Evolutionary conservation across 306 rosid species (phyloP).

Genomic region (Prunus kanzakura): DNA sequence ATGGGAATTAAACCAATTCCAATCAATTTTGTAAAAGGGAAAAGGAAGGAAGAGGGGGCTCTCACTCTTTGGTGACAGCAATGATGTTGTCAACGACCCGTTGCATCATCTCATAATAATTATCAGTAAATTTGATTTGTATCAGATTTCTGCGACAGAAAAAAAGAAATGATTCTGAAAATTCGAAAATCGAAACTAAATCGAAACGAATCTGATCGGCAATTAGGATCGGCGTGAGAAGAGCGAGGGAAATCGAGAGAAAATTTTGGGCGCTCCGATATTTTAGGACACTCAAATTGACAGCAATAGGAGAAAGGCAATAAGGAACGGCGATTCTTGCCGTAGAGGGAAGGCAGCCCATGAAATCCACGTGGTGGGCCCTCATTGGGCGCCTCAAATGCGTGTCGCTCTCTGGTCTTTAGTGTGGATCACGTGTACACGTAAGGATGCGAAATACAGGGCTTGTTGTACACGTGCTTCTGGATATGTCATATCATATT

Average conservation of each 20-base stretch:
- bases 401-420: conserved; percentile 7
- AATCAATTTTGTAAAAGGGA: not conserved
- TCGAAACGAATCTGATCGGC: not conserved
- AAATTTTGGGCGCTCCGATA: not conserved
- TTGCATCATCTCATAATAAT: conserved; percentile 44
- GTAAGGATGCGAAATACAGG: not conserved
- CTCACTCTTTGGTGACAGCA: conserved; percentile 84
- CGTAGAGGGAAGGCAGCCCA: not conserved
- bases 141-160: conserved; percentile 6
- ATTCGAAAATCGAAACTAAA: conserved; percentile 8
- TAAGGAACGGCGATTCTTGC: conserved; percentile 10
- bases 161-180: not conserved
- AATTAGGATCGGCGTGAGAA: conserved; percentile 8
- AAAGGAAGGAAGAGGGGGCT: not conserved
- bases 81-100: conserved; percentile 61
- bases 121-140: not conserved
- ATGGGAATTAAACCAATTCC: not conserved
- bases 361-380: conserved; percentile 19
- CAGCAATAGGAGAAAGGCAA: too few relatives aligned
- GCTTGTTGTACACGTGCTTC: not conserved
- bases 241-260: conserved; percentile 19
- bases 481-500: not conserved
- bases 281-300: not conserved
- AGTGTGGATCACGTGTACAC: conserved; percentile 18
- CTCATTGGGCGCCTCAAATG: not conserved